Evolutionary conservation across 2,329 filamentous ascomycete species (phyloP), one percentile per base, ranked within the genome.

Genomic region (Alternaria dauci): DNA sequence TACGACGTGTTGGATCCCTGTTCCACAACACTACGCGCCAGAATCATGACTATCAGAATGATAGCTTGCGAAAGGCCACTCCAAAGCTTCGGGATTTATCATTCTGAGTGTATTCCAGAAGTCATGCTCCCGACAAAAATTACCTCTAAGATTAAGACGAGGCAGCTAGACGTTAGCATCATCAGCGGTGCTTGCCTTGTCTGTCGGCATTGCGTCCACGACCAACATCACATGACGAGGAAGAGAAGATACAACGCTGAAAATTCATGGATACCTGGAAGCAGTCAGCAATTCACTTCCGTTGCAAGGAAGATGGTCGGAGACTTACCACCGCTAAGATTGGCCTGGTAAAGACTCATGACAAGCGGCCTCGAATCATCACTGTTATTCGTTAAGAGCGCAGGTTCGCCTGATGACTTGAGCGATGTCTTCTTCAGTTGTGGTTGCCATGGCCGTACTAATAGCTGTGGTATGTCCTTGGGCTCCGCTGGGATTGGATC

Each of bases 401-500:
- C 71, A 8, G 78, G 80, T 53, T 80, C 79, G 60, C 71, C 75
- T 4, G 79, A 80, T 3, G 79, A 81, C 36, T 76, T 72, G 39
- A 79, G 78, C 38, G 80, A 81, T 16, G 65, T 68, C 53, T 72
- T 70, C 59, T 76, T 73, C 59, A 71, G 71, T 52, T 72, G 69
- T 12, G 69, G 57, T 12, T 65, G 30, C 16, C 63, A 52, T 11
- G 46, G 39, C 11, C 30, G 32, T n/a, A 56, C 46, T 1, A 52
- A 78, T 71, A 76, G 78, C 61, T 76, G 64, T 18, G 74, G 72
- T 18, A 74, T 65, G 23, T 59, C 55, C 52, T 41, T 68, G 4
- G 82, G 81, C 63, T 83, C 81, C 38, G 63, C 69, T 43, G 82
- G 81, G 18, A 83, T 80, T 1, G 81, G 81, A 63, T 83, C 79